These are phyloP conservation scores for Cyclostephanos invisitatus DNA, from an alignment of 108 stramenopile genomes.

Conservation along the genomic window DNA sequence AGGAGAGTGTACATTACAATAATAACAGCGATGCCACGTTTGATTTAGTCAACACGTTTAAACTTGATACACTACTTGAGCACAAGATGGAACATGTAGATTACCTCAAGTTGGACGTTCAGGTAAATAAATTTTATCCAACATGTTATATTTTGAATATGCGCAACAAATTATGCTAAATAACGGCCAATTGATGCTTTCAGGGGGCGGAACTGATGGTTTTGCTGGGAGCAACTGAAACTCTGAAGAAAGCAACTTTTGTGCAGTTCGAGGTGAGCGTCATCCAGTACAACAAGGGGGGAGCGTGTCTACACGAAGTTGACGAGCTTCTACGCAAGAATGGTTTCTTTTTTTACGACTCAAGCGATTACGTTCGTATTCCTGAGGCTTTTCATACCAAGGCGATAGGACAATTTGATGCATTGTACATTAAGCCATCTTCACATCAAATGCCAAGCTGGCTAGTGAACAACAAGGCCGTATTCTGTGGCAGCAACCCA, in stretches of 20 bases:
- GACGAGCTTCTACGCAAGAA: constrained; percentile 34
- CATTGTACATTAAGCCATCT: constrained; percentile 26
- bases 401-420: constrained; percentile 36
- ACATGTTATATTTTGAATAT: background rate
- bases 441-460: constrained; percentile 18
- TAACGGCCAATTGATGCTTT: background rate
- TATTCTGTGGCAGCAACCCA: constrained; percentile 15
- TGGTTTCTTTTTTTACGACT: constrained; percentile 41
- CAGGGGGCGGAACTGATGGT: constrained; percentile 39
- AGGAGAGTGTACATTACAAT: constrained; percentile 23
- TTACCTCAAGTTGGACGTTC: constrained; percentile 42
- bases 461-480: constrained; percentile 23
- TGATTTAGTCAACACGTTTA: constrained; percentile 22
- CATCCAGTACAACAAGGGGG: constrained; percentile 44
- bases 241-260: constrained; percentile 34
- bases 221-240: constrained; percentile 24
- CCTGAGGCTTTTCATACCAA: constrained; percentile 22
- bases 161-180: background rate
- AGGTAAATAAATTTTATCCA: constrained; percentile 13
- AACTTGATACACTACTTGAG: constrained; percentile 30
- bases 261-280: constrained; percentile 42
- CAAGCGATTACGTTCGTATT: constrained; percentile 5
- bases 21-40: background rate
- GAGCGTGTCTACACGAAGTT: constrained; percentile 33
- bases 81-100: constrained; percentile 22